Base-by-base conservation (phyloP, 345 rosid species). In the Diplotaxis tenuifolia region DNA sequence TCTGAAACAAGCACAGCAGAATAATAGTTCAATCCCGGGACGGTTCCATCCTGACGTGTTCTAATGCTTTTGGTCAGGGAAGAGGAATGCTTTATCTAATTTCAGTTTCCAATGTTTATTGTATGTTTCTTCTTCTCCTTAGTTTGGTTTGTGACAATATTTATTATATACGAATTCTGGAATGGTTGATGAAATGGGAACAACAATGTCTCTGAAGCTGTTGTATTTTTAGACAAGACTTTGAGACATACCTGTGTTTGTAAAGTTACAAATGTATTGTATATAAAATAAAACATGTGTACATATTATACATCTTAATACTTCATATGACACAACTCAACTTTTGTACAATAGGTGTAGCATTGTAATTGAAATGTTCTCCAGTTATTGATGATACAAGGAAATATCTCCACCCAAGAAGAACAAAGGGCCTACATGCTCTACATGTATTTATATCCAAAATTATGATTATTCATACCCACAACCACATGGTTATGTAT, bases 31-130 rank as follows among this genome's bases (percentile, higher is more conserved):
- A 0, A 83, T 83, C 66, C 81, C 92, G 0, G 97, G 97, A 9
- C 83, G 91, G 40, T 91, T 84, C 79, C 86, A 86, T 79, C 97
- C 97, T 0, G 97, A 91, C 67, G 88, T 91, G 64, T 91, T 88
- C 82, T 91, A 84, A 74, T 40, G 9, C 21, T 25, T 42, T 21
- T 54, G 20, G 36, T 20, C n/a, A n/a, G 14, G 56, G 19, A 22
- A 11, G 60, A 55, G 22, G 47, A 60, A 42, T 4, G 19, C 18
- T 9, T 15, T 66, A 11, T 67, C 68, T 59, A 10, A 1, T 49
- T 59, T 6, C 10, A 45, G 32, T 75, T 74, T 67, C 22, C 55
- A 49, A 1, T 75, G 68, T 74, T 16, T 74, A 56, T 61, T 74
- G 32, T 55, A 55, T 55, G 60, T 55, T 55, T 20, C 57, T 7